A percentile compares a stretch with the other conserved stretches of the same genome.
phyloP scores from a whole-genome alignment of 768 basidiomycete genomes.

The Collybia nuda region DNA sequence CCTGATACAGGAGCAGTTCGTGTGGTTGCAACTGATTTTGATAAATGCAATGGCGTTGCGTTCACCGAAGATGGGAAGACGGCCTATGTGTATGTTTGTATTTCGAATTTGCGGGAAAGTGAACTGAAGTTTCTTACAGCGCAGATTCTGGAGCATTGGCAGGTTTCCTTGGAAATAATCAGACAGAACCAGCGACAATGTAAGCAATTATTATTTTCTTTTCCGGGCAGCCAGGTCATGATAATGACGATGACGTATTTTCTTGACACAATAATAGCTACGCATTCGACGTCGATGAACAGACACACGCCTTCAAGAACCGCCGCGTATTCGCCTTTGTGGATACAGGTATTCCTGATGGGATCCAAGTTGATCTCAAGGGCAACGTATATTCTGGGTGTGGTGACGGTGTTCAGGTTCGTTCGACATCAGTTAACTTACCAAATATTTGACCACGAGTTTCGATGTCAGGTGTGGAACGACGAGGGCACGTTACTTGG shows the following conservation, averaged over 20 bases:
- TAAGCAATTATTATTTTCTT: constrained; percentile 27
- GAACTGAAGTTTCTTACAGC: constrained; percentile 21
- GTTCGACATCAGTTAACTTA: constrained; percentile 10
- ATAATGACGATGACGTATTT: neutral
- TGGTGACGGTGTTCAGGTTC: constrained; percentile 65
- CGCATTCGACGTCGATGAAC: constrained; percentile 63
- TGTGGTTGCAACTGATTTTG: constrained; percentile 75
- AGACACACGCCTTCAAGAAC: constrained; percentile 52
- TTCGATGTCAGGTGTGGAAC: constrained; percentile 46
- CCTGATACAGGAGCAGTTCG: constrained; percentile 61
- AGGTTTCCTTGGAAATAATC: constrained; percentile 47
- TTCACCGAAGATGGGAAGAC: constrained; percentile 61
- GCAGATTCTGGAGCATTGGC: constrained; percentile 48
- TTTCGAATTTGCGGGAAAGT: too few species aligned
- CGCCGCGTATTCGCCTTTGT: constrained; percentile 66
- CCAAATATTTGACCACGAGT: neutral
- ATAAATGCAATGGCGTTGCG: constrained; percentile 70
- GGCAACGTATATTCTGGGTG: constrained; percentile 69
- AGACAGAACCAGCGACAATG: constrained; percentile 68
- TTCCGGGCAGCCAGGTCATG: neutral
- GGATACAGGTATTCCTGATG: constrained; percentile 68
- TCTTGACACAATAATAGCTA: constrained; percentile 40
- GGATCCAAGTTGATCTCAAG: constrained; percentile 58
- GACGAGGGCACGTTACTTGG: constrained; percentile 55
- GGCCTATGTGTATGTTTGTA: constrained; percentile 54